Base-by-base conservation (phyloP, 2,329 filamentous ascomycete genomes). In the Didymella keratinophila region DNA sequence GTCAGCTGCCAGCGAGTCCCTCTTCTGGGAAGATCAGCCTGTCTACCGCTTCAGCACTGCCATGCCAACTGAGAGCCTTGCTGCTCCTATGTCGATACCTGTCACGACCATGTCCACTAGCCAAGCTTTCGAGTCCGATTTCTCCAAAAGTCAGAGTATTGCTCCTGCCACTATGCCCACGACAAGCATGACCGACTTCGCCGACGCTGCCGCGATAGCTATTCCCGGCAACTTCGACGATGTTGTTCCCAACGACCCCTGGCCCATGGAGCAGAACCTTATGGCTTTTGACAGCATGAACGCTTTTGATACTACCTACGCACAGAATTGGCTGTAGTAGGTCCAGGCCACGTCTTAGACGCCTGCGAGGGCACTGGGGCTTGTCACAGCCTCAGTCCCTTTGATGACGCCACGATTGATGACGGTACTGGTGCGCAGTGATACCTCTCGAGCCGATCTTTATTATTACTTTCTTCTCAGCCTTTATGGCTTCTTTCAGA, bases 21-120 rank as follows among this genome's bases (percentile, higher is more conserved):
- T 75, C 30, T 76, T 76, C 60, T 77, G 75, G 74, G 74, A 76
- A 57, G 76, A 78, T 51, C 70, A 68, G 36, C 73, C 72, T 36
- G 70, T 72, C 39, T 74, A 74, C 59, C 74, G 71, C 16, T 62
- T 71, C 45, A 69, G 65, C 39, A 62, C 72, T 9, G 64, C 72
- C 14, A 61, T 55, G 25, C 60, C 70, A 18, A 67, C 52, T 44
- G 70, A 74, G 48, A 58, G 57, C 36, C 56, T 70, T 37, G 53
- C 65, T 23, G 63, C 65, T 14, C 63, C 73, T 20, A 66, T 73
- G 18, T 63, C 74, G 20, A 60, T 73, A 27, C 61, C 70, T 28
- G 50, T 65, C 47, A 58, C 63, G 30, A 61, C 66, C 12, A 59
- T 70, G 48, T 52, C 69, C 25, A 67, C 68, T 32, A 56, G 64